Percentiles rank a stretch among this genome's conserved stretches.
Conservation (phyloP, 2,329 filamentous ascomycete genomes). For the Esteya vermicola region DNA sequence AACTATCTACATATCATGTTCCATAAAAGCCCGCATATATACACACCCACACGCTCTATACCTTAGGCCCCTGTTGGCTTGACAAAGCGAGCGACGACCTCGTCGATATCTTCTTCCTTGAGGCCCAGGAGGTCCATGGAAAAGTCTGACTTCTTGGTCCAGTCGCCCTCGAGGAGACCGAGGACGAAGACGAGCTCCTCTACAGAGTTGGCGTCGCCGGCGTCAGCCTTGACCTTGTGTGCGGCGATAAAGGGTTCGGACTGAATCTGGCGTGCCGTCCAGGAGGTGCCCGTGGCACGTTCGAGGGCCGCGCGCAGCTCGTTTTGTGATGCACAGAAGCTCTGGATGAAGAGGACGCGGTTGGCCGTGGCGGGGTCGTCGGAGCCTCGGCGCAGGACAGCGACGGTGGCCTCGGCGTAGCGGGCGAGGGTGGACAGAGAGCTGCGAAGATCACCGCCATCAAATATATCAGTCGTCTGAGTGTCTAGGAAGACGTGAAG, state of each 20-base stretch:
- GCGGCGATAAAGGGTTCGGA: conserved; percentile 24
- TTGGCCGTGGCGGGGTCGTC: conserved; percentile 16
- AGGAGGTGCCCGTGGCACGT: conserved; percentile 15
- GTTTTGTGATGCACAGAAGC: conserved; percentile 23
- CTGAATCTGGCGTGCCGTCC: conserved; percentile 18
- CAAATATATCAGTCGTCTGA: conserved; percentile 19
- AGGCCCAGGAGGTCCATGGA: conserved; percentile 32
- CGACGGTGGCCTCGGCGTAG: conserved; percentile 19
- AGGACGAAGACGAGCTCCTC: conserved; percentile 34
- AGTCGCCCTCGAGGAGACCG: conserved; percentile 32
- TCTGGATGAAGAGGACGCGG: conserved; percentile 23
- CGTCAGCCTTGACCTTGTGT: conserved; percentile 22
- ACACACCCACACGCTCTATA: no score
- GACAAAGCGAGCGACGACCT: conserved; percentile 27
- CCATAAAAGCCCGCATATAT: no score
- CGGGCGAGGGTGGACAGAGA: conserved; percentile 21
- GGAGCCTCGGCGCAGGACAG: conserved; percentile 13
- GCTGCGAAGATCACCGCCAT: conserved; percentile 17
- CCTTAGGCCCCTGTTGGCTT: no score
- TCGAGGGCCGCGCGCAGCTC: conserved; percentile 20
- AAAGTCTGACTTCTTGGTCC: conserved; percentile 28
- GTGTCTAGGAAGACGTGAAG: conserved; percentile 19
- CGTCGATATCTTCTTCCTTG: conserved; percentile 30
- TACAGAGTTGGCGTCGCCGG: conserved; percentile 21
- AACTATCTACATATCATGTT: no score